Base-by-base conservation (phyloP, 352 stramenopile species). In the Aphanomyces cochlioides region DNA sequence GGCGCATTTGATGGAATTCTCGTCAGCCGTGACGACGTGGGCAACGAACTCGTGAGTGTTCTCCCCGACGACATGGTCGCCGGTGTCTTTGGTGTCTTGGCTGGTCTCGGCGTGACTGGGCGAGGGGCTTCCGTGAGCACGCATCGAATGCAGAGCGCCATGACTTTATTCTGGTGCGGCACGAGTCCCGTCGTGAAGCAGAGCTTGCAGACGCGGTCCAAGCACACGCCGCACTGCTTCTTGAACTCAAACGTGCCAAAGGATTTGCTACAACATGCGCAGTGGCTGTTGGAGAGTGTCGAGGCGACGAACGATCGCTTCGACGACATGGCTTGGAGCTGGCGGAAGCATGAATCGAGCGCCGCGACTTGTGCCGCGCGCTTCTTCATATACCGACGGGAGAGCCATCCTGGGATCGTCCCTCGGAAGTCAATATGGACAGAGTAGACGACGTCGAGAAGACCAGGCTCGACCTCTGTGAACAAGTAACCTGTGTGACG, bases 361-460 rank as follows among this genome's bases (percentile, higher is more conserved):
- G 56, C 28, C 17, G 53, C 50, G 5, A 58, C 6, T 13, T 13
- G 40, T 4, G 47, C 47, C 36, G 61, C 40, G 7, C 64, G 48
- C n/a, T 56, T 54, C 54, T 70, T 70, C 17, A 39, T 56, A 28
- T 47, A 70, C 37, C 38, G n/a, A 2, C 47, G 43, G 3, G 43
- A 28, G 19, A 70, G 13, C 37, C 28, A 19, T 7, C n/a, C 47
- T 2, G 64, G 64, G 13, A 70, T 21, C 17, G 53, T 60, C n/a
- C 64, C 64, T 10, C 43, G 53, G 34, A 70, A 70, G 54, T 70
- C 21, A 19, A 70, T 34, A 50, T 70, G 64, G 2, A 70, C 61
- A 3, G n/a, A 61, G 15, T 58, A 39, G 13, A 70, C 64, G 28
- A 53, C 64, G 21, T 56, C n/a, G 37, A 70, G 54, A 5, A 70